Percentiles rank a stretch among this genome's conserved stretches.
Conservation (phyloP, 139 green algal species). For the Micractinium conductrix region DNA sequence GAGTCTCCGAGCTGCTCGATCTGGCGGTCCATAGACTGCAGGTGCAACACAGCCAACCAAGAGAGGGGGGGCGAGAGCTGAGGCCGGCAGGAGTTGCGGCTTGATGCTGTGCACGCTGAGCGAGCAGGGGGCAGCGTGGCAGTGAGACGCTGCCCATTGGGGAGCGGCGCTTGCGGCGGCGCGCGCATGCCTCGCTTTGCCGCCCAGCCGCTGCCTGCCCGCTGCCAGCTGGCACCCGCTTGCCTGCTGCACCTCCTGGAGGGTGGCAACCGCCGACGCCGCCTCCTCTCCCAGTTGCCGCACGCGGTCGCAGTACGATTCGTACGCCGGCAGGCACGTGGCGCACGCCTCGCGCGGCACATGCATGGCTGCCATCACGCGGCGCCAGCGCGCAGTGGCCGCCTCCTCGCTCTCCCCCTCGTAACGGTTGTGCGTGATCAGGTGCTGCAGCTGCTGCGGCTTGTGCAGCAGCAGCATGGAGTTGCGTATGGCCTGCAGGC, state of each 20-base stretch:
- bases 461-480: neutral
- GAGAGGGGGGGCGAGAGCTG: too few species aligned
- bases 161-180: too few species aligned
- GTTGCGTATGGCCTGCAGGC: neutral
- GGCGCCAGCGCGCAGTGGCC: neutral
- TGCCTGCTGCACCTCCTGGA: constrained; percentile 24
- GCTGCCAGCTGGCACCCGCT: neutral
- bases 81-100: too few species aligned
- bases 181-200: neutral
- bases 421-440: too few species aligned
- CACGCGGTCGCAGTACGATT: neutral
- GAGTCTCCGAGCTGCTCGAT: neutral
- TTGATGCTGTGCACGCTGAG: too few species aligned
- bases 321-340: neutral
- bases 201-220: neutral
- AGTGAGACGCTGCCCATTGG: too few species aligned
- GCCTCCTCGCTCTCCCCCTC: constrained; percentile 9
- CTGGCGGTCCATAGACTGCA: neutral
- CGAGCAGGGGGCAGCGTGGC: too few species aligned
- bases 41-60: neutral
- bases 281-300: neutral
- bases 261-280: neutral
- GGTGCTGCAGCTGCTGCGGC: too few species aligned
- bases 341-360: neutral
- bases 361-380: neutral